Evolutionary conservation across 1,284 basidiomycete genomes (phyloP).

Genomic region (Apiotrichum porosum): DNA sequence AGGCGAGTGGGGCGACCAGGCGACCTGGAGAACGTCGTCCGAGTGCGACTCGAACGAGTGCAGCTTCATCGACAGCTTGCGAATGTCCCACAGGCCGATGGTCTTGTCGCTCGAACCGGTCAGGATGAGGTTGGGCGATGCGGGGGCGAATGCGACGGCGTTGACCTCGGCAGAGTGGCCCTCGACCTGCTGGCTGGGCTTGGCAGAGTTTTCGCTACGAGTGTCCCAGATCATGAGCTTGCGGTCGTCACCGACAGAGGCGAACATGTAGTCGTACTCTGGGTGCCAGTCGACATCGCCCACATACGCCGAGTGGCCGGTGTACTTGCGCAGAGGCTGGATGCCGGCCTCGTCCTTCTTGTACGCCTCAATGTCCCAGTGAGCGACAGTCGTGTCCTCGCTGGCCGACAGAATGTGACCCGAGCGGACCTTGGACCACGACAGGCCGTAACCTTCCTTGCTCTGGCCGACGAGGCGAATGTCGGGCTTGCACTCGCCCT

Average conservation of each 20-base stretch:
- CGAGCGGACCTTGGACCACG: constrained; percentile 78
- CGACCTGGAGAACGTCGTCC: constrained; percentile 88
- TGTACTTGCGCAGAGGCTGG: constrained; percentile 75
- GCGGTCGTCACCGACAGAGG: constrained; percentile 95
- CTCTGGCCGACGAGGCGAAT: constrained; percentile 84
- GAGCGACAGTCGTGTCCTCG: constrained; percentile 92
- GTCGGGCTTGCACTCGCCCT: constrained; percentile 81
- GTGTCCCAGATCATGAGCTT: constrained; percentile 98
- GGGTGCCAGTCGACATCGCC: constrained; percentile 97
- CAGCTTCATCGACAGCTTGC: constrained; percentile 71
- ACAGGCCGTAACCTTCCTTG: constrained; percentile 90
- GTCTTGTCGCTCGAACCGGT: constrained; percentile 97
- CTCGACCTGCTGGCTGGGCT: constrained; percentile 68
- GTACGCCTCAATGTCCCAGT: constrained; percentile 93
- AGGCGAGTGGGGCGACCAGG: constrained; percentile 91
- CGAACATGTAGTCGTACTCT: constrained; percentile 77
- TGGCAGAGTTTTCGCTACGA: constrained; percentile 58
- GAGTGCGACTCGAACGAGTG: constrained; percentile 91
- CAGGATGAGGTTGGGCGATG: constrained; percentile 73
- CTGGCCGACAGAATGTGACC: constrained; percentile 89
- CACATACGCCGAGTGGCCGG: constrained; percentile 82
- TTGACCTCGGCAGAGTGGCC: constrained; percentile 91
- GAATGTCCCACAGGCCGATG: constrained; percentile 81
- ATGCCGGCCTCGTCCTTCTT: constrained; percentile 72
- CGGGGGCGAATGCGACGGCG: constrained; percentile 83